phyloP scores from a whole-genome alignment of 257 asterid species.

The Cinchona pubescens region DNA sequence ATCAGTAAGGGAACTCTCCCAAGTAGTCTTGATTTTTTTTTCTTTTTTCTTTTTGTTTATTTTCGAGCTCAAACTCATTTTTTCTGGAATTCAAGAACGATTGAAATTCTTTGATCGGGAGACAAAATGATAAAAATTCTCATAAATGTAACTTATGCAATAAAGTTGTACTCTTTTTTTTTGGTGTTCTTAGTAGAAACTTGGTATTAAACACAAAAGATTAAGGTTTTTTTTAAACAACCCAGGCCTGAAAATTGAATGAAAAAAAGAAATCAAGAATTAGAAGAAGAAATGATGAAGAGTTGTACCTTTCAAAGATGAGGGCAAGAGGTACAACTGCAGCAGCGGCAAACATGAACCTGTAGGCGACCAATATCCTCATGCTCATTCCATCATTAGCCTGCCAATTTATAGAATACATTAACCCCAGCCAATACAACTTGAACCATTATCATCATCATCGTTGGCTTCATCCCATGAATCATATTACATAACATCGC shows the following conservation, averaged over 20 bases:
- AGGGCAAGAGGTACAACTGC: constrained; percentile 62
- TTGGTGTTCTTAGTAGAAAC: too few relatives aligned
- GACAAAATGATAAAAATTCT: neutral
- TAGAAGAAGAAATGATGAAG: neutral
- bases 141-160: neutral
- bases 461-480: constrained; percentile 51
- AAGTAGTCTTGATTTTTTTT: neutral
- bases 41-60: neutral
- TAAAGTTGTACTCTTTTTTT: neutral
- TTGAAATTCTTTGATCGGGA: neutral
- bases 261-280: too few relatives aligned
- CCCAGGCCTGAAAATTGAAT: neutral
- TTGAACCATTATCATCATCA: constrained; percentile 57
- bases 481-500: constrained; percentile 34
- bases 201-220: neutral
- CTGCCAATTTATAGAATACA: constrained; percentile 52
- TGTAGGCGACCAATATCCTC: constrained; percentile 54
- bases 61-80: neutral
- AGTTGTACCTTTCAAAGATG: constrained; percentile 42
- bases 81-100: neutral
- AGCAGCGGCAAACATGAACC: constrained; percentile 57
- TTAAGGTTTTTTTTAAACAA: too few relatives aligned
- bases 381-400: constrained; percentile 43
- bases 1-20: too few relatives aligned
- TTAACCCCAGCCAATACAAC: constrained; percentile 38